Evolutionary conservation across 1,284 basidiomycete genomes (phyloP).

Genomic region (Earliella scabrosa): DNA sequence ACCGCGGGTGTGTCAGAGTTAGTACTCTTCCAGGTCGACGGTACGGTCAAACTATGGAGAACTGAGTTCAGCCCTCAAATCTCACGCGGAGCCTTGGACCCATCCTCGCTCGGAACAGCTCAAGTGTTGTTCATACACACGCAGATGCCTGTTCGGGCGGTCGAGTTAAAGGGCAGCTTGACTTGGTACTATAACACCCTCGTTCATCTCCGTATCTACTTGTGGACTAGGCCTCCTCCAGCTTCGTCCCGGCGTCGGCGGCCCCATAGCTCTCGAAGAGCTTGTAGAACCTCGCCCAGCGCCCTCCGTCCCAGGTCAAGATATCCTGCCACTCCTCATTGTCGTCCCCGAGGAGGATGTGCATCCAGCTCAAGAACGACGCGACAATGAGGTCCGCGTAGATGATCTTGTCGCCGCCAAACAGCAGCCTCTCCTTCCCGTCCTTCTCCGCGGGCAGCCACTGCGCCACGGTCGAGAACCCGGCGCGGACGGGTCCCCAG

Average conservation of each 20-base stretch:
- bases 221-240: too few relatives aligned
- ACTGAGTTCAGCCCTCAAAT: too few relatives aligned
- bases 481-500: not conserved
- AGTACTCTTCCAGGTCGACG: too few relatives aligned
- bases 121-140: too few relatives aligned
- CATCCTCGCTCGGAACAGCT: too few relatives aligned
- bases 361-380: slow-evolving; percentile 34
- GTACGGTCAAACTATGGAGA: too few relatives aligned
- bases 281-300: slow-evolving; percentile 41
- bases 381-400: slow-evolving; percentile 44
- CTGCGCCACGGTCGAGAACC: not conserved
- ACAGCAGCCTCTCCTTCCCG: slow-evolving; percentile 28
- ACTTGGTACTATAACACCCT: too few relatives aligned
- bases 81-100: too few relatives aligned
- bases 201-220: too few relatives aligned
- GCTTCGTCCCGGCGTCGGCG: slow-evolving; percentile 8
- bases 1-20: too few relatives aligned
- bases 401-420: slow-evolving; percentile 33
- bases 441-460: slow-evolving; percentile 37
- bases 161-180: too few relatives aligned
- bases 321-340: slow-evolving; percentile 45
- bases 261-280: slow-evolving; percentile 37
- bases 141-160: too few relatives aligned
- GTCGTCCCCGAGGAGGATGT: slow-evolving; percentile 38
- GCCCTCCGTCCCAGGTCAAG: slow-evolving; percentile 39